Evolutionary conservation across 768 basidiomycete genomes (phyloP).

Genomic region (Lentinula detonsa): DNA sequence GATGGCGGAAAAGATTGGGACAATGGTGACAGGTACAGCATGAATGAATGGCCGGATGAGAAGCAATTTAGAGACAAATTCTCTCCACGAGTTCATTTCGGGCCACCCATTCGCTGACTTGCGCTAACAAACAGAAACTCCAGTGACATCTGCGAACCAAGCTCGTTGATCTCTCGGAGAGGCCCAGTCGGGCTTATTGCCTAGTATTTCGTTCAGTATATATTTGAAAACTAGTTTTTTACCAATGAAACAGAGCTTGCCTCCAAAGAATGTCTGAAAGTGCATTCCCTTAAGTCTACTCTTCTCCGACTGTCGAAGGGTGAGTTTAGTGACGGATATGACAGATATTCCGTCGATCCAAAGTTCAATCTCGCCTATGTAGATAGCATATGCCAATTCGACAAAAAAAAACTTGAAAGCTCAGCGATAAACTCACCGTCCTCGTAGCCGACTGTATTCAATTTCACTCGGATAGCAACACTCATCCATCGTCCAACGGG

Average conservation of each 20-base stretch:
- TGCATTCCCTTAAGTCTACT: slow-evolving; percentile 62
- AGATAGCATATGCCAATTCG: background rate
- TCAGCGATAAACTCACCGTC: slow-evolving; percentile 37
- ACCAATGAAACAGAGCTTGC: slow-evolving; percentile 23
- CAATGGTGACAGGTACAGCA: too few relatives aligned
- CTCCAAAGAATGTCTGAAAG: slow-evolving; percentile 77
- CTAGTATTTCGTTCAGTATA: slow-evolving; percentile 20
- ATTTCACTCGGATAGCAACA: slow-evolving; percentile 59
- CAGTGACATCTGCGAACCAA: slow-evolving; percentile 55
- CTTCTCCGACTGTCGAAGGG: slow-evolving; percentile 34
- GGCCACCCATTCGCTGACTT: background rate
- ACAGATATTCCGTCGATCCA: slow-evolving; percentile 58
- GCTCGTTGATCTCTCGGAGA: slow-evolving; percentile 52
- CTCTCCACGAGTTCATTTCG: too few relatives aligned
- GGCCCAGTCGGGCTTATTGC: slow-evolving; percentile 55
- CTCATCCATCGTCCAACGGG: slow-evolving; percentile 55
- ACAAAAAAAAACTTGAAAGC: background rate
- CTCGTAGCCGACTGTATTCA: slow-evolving; percentile 54
- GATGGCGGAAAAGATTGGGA: too few relatives aligned
- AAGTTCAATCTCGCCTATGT: slow-evolving; percentile 56
- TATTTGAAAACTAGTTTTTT: too few relatives aligned
- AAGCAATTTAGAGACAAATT: too few relatives aligned
- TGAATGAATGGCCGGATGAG: too few relatives aligned
- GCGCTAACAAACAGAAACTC: slow-evolving; percentile 22
- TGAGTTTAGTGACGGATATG: slow-evolving; percentile 42